phyloP scores from a whole-genome alignment of 2,329 filamentous ascomycete species.

The Clarireedia homoeocarpa region DNA sequence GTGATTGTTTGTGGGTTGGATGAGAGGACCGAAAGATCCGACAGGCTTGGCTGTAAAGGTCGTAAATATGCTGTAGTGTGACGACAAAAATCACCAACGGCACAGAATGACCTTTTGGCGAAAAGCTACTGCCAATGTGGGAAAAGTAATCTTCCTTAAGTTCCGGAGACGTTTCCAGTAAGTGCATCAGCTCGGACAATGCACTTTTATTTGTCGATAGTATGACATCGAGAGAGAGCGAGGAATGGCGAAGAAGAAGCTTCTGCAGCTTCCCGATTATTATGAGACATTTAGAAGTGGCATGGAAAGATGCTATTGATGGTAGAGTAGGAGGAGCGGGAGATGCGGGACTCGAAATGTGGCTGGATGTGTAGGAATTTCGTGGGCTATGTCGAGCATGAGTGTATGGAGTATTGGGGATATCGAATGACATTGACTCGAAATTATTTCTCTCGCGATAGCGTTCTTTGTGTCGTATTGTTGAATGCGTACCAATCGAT shows the following conservation, averaged over 20 bases:
- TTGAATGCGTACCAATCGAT: no score
- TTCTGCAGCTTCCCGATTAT: conserved; percentile 3
- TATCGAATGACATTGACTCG: no score
- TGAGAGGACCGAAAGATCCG: not conserved
- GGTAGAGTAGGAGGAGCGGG: not conserved
- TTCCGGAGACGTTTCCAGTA: not conserved
- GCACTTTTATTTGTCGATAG: conserved; percentile 2
- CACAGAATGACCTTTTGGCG: not conserved
- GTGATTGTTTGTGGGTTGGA: not conserved
- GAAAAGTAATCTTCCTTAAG: not conserved
- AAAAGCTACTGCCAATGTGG: not conserved
- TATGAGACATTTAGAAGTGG: not conserved
- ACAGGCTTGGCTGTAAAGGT: conserved; percentile 4
- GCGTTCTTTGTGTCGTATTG: no score
- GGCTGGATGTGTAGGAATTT: no score
- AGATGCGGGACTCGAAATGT: not conserved
- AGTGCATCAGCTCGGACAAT: not conserved
- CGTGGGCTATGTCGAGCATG: no score
- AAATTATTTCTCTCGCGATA: no score
- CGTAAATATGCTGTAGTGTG: not conserved
- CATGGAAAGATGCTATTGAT: not conserved
- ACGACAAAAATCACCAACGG: not conserved
- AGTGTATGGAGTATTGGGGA: no score
- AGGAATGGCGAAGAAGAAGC: not conserved
- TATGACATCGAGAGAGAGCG: conserved; percentile 1